Evolutionary conservation across 139 green algal genomes (phyloP), one percentile per base, ranked within the genome.

Genomic region (Marvania coccoides): DNA sequence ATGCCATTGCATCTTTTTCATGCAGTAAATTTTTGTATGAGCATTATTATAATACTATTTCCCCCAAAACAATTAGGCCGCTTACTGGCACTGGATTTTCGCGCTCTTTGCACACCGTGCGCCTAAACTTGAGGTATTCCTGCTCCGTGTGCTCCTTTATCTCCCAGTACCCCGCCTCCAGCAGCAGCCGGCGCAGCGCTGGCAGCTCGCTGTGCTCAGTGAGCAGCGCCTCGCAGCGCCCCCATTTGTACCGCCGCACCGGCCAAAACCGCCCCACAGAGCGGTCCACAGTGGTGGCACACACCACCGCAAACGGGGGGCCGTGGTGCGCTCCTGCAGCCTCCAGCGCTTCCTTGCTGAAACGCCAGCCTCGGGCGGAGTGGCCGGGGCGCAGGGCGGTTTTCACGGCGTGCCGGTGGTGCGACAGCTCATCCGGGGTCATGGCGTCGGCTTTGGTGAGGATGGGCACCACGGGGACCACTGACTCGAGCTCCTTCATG

Each of bases 371-470:
- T 12, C 48, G 30, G 37, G 35, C 9, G 19, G 42, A 51, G 19
- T 51, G 14, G 13, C 54, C 47, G 29, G 66, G 70, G 28, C 40
- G 34, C 15, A 69, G 58, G 3, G 47, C 54, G 6, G 47, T 14
- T 15, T 56, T 42, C 33, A 78, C 64, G 45, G 39, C 26, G 24
- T 60, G 28, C 30, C 73, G 46, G 61, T 65, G 72, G 33, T 29
- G 14, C 31, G 64, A 58, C 35, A 85, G 67, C 74, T 85, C 78
- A 4, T 61, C 67, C 0, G 31, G 35, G 0, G 78, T 85, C 78
- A 85, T 84, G 48, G 71, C 70, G 76, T 85, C 78, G 1, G 78
- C 78, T 48, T 85, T 77, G 66, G 74, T 28, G 24, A 73, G 40
- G 26, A 75, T 58, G 26, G 70, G 64, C n/a, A 85, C 29, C 40